Base-by-base conservation (phyloP, 345 rosid species). In the Salix udensis region DNA sequence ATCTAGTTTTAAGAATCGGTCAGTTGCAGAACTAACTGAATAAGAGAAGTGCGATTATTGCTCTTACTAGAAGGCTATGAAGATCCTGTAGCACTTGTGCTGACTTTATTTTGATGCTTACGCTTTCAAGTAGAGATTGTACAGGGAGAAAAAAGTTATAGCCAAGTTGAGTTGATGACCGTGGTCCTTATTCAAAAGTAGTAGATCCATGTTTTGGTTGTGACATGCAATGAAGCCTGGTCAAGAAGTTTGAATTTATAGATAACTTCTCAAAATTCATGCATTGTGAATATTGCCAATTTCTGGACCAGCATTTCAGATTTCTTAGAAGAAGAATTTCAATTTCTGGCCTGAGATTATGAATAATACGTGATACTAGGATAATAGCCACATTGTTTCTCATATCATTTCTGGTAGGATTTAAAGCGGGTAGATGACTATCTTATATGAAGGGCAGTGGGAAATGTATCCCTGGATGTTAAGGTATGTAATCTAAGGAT, bases 21-120 rank as follows among this genome's bases (percentile, higher is more conserved):
- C 28, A 8, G 62, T 55, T 55, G 13, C 62, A 9, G 62, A n/a
- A n/a, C 12, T 55, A 55, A n/a, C 64, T 23, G 64, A 23, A 58
- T 44, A n/a, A 61, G 67, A 50, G n/a, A 46, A 70, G 50, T 65
- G 39, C n/a, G 30, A 67, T 58, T 37, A 15, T 74, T 53, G 40
- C 30, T 75, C 23, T 50, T 53, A n/a, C 50, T n/a, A 62, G 31
- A 21, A 60, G 53, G 80, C 60, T 72, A 66, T 66, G 77, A 68
- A 53, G 42, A 68, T 75, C 61, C 50, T 50, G n/a, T 8, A 23
- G 31, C 31, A 42, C 15, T n/a, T 11, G 42, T 58, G 48, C 72
- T 74, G 61, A 19, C 55, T 44, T 37, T 10, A 21, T 31, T 44
- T 61, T 71, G 23, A 60, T 70, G 74, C 50, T 42, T 75, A 50